Conservation (phyloP, 495 filamentous ascomycete species). For the Thermochaetoides thermophila region DNA sequence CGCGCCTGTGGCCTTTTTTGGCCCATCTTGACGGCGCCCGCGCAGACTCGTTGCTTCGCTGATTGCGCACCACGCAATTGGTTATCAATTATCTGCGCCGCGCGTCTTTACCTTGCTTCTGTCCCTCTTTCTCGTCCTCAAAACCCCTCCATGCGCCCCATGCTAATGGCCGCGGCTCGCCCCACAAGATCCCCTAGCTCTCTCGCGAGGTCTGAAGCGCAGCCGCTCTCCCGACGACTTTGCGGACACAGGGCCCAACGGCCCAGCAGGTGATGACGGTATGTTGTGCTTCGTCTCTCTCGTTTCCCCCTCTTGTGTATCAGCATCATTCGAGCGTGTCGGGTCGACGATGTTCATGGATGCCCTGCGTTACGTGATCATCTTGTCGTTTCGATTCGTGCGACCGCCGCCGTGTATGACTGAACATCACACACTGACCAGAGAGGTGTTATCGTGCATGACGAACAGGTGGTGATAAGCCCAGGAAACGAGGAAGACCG, state of each 20-base stretch:
- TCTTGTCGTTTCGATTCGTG: slow-evolving; percentile 21
- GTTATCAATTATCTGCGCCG: too few species aligned
- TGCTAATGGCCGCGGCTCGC: too few species aligned
- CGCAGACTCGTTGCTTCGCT: too few species aligned
- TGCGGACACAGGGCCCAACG: slow-evolving; percentile 43
- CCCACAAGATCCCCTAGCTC: too few species aligned
- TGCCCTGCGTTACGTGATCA: slow-evolving; percentile 19
- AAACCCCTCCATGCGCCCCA: too few species aligned
- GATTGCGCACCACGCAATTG: too few species aligned
- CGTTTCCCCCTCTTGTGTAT: background rate
- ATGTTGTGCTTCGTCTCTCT: slow-evolving; percentile 32
- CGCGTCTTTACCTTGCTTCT: too few species aligned
- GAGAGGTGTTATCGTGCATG: slow-evolving; percentile 12
- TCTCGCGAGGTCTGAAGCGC: slow-evolving; percentile 71
- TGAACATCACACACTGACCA: slow-evolving; percentile 25
- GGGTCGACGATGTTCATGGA: slow-evolving; percentile 8
- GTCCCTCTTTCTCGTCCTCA: too few species aligned
- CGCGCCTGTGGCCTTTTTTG: too few species aligned
- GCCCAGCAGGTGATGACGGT: slow-evolving; percentile 67
- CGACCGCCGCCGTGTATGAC: slow-evolving; percentile 17
- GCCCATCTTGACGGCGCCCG: too few species aligned
- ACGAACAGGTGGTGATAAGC: slow-evolving; percentile 41
- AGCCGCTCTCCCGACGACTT: slow-evolving; percentile 79
- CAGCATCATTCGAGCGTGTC: slow-evolving; percentile 14
- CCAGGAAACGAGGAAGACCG: slow-evolving; percentile 75